phyloP scores from a whole-genome alignment of 2,329 filamentous ascomycete species.

The Ceratocystiopsis minuta region DNA sequence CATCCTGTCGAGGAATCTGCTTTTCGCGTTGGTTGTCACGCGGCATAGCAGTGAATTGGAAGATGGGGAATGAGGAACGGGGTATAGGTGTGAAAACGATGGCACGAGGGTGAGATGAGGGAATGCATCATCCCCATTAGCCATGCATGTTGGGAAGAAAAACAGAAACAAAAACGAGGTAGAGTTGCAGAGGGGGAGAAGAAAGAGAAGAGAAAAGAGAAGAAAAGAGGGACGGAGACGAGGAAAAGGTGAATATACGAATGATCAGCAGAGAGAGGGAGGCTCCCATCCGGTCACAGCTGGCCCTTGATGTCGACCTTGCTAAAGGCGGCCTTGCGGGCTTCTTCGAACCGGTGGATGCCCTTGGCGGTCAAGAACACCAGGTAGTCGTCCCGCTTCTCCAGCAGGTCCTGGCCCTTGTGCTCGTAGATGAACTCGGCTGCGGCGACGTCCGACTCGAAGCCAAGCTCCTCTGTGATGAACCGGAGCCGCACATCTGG shows the following conservation, averaged over 20 bases:
- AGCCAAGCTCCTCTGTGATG: slow-evolving; percentile 87
- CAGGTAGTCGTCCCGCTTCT: slow-evolving; percentile 58
- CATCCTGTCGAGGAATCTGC: no score
- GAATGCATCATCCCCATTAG: no score
- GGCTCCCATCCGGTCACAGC: no score
- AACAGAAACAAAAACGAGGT: not conserved
- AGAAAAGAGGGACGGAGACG: not conserved
- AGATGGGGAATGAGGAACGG: no score
- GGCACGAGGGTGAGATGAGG: no score
- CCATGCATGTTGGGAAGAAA: not conserved
- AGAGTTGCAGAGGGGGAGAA: not conserved
- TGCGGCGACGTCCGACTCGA: slow-evolving; percentile 81
- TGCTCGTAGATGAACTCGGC: slow-evolving; percentile 79
- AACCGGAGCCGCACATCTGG: slow-evolving; percentile 76
- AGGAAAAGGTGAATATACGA: not conserved
- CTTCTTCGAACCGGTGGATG: slow-evolving; percentile 51
- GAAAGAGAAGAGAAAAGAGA: not conserved
- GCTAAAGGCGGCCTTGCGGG: slow-evolving; percentile 57
- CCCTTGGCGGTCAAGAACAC: slow-evolving; percentile 60
- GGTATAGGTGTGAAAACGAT: no score
- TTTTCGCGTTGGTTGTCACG: no score
- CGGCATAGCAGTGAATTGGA: no score
- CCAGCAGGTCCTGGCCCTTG: slow-evolving; percentile 55
- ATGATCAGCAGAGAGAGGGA: not conserved
- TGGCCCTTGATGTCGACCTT: no score